Evolutionary conservation across 2,329 filamentous ascomycete species (phyloP), one percentile per base, ranked within the genome.

Genomic region (Apiospora pterosperma): DNA sequence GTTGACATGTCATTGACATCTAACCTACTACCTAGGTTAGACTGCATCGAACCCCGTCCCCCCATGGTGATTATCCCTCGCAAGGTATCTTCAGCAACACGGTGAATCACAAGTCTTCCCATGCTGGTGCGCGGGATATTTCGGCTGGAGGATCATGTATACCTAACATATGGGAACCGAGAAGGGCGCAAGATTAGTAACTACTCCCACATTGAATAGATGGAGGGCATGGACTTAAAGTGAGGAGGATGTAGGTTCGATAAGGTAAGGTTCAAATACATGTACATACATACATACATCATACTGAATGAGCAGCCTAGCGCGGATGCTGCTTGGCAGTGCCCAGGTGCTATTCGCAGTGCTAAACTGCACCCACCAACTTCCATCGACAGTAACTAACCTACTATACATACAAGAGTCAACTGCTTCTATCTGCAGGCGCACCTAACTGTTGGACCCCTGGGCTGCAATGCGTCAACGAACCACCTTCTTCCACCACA

Each of bases 401-500:
- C 23, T n/a, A 42, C 23, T n/a, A 42, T 21, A n/a, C 23, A 42
- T 12, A n/a, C n/a, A n/a, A n/a, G n/a, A n/a, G n/a, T 25, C 28
- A 55, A 55, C 48, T 55, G 16, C 48, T 55, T n/a, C 28, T 12
- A 4, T n/a, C 16, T 34, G 7, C 28, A 55, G 16, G 28, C 11
- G 48, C 28, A 10, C 8, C 16, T 34, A 34, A 55, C 28, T 19
- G 28, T 34, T n/a, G 7, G 12, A 52, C 28, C 14, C 28, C n/a
- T n/a, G 25, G 19, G 7, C 48, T 55, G 48, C 48, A 8, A 93
- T 95, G 92, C 88, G 90, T 71, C 88, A 93, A 78, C 84, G 92
- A 78, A 88, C 93, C 71, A 97, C 94, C 0, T 96, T 93, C 69
- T 81, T 96, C 62, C 88, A 91, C 69, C 83, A 85, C 25, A 81